Evolutionary conservation across 306 rosid genomes (phyloP).

Genomic region (Hippophae rhamnoides): DNA sequence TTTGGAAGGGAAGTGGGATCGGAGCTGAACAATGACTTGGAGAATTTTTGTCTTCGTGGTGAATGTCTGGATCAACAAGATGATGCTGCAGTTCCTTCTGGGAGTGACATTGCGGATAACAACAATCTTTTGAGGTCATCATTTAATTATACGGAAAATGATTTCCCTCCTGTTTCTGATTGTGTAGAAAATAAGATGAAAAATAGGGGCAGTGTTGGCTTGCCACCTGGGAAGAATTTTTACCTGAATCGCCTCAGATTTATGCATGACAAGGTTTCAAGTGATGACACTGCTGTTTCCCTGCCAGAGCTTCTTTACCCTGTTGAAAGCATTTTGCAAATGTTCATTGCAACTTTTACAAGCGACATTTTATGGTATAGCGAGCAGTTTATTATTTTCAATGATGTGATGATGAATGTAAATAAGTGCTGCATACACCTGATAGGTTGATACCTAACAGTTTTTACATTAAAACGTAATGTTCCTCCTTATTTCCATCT

Average conservation of each 20-base stretch:
- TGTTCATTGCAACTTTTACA: slow-evolving; percentile 73
- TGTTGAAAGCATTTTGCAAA: slow-evolving; percentile 44
- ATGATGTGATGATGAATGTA: background rate
- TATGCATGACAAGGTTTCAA: slow-evolving; percentile 18
- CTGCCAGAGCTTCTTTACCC: slow-evolving; percentile 65
- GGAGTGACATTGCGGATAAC: slow-evolving; percentile 9
- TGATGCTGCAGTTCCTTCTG: slow-evolving; percentile 12
- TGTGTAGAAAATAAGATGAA: slow-evolving; percentile 10
- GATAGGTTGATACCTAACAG: too few species aligned
- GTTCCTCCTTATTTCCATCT: background rate
- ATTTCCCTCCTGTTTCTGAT: slow-evolving; percentile 18
- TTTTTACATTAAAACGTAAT: too few species aligned
- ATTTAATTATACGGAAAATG: slow-evolving; percentile 14
- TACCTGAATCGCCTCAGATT: slow-evolving; percentile 48
- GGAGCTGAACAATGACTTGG: slow-evolving; percentile 8
- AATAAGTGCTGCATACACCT: too few species aligned
- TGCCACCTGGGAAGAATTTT: slow-evolving; percentile 62
- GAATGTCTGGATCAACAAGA: slow-evolving; percentile 6
- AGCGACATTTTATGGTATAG: slow-evolving; percentile 65
- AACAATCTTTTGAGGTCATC: slow-evolving; percentile 4
- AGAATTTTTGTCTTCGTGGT: background rate
- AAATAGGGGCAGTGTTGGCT: slow-evolving; percentile 3
- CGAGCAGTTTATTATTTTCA: slow-evolving; percentile 1
- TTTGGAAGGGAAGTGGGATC: slow-evolving; percentile 18
- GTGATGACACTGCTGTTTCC: slow-evolving; percentile 29